phyloP scores from a whole-genome alignment of 164 flowering plant genomes.

The Berberis vulgaris region DNA sequence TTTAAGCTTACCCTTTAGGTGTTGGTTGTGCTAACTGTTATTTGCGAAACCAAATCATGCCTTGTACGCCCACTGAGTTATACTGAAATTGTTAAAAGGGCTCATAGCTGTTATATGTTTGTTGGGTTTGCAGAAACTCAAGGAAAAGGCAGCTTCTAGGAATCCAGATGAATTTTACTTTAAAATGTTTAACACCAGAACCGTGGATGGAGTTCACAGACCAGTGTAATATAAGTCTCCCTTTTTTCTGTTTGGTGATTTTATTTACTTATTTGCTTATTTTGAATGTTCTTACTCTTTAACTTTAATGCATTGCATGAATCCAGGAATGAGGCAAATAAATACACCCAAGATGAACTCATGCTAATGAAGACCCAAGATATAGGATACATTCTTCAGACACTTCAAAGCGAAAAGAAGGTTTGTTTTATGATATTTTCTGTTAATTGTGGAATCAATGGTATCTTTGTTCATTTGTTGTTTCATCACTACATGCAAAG shows the following conservation, averaged over 20 bases:
- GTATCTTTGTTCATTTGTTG: too few species aligned
- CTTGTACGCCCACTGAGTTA: background rate
- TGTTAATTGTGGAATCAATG: background rate
- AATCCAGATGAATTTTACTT: slow-evolving; percentile 20
- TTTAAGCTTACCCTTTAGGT: too few species aligned
- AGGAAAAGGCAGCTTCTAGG: too few species aligned
- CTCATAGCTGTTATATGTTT: too few species aligned
- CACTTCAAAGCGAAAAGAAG: slow-evolving; percentile 70
- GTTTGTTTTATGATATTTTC: slow-evolving; percentile 14
- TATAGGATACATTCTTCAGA: slow-evolving; percentile 62
- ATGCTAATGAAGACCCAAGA: too few species aligned
- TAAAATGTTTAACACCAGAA: slow-evolving; percentile 58
- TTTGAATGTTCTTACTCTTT: too few species aligned
- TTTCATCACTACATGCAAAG: background rate
- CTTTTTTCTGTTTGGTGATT: background rate
- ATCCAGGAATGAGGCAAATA: too few species aligned
- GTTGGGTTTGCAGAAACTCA: too few species aligned
- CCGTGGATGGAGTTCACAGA: slow-evolving; percentile 62
- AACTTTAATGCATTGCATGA: too few species aligned
- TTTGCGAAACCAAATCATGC: background rate
- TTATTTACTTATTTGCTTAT: background rate
- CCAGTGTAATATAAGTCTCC: slow-evolving; percentile 36
- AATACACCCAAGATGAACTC: too few species aligned
- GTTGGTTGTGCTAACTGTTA: too few species aligned
- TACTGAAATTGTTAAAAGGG: too few species aligned